Evolutionary conservation across 2,329 filamentous ascomycete genomes (phyloP).

Genomic region (Fusarium temperatum): DNA sequence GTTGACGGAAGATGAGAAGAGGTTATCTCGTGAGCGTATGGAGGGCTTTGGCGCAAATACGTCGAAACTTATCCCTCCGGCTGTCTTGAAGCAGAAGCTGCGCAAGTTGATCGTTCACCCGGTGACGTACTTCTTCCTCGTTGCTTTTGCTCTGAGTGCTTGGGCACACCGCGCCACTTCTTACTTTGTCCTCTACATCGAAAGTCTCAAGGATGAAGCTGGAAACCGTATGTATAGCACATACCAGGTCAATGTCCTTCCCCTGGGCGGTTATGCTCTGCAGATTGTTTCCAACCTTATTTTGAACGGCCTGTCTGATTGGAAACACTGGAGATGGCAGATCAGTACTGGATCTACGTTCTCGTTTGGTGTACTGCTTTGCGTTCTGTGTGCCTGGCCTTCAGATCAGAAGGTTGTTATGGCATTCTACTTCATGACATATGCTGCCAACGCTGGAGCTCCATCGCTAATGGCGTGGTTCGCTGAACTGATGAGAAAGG

Average conservation of each 20-base stretch:
- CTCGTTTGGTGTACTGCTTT: slow-evolving; percentile 44
- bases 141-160: slow-evolving; percentile 43
- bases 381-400: slow-evolving; percentile 48
- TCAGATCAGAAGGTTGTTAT: slow-evolving; percentile 45
- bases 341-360: slow-evolving; percentile 45
- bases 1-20: slow-evolving; percentile 43
- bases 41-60: slow-evolving; percentile 43
- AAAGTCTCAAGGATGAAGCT: slow-evolving; percentile 39
- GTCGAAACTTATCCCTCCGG: slow-evolving; percentile 39
- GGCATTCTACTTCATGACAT: slow-evolving; percentile 50
- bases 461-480: slow-evolving; percentile 50
- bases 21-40: slow-evolving; percentile 42
- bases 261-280: slow-evolving; percentile 44
- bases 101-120: slow-evolving; percentile 43
- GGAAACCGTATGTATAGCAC: slow-evolving; percentile 43
- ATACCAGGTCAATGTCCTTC: slow-evolving; percentile 47
- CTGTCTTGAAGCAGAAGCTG: slow-evolving; percentile 39
- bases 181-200: slow-evolving; percentile 48
- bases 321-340: slow-evolving; percentile 53
- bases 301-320: slow-evolving; percentile 49
- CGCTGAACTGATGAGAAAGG: slow-evolving; percentile 46
- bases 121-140: slow-evolving; percentile 45
- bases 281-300: slow-evolving; percentile 49
- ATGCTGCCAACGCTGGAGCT: slow-evolving; percentile 46
- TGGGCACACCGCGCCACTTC: slow-evolving; percentile 46